Base-by-base conservation (phyloP, 2,329 filamentous ascomycete species). In the Sporothrix curviconia region DNA sequence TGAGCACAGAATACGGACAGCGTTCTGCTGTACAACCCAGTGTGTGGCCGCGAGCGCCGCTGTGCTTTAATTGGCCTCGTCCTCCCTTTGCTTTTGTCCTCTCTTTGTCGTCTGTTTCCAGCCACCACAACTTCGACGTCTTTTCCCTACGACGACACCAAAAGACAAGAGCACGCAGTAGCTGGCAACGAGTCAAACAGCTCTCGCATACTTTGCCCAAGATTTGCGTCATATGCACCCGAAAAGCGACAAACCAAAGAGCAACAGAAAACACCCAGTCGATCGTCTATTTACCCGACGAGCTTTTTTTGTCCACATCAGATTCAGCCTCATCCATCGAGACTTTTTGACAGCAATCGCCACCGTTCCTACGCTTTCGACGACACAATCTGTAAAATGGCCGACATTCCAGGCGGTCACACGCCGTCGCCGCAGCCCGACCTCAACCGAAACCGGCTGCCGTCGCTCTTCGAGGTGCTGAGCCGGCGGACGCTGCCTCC, bases 401-500 rank as follows among this genome's bases (percentile, higher is more conserved):
- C 68, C 47, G 72, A 72, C 52, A 14, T 37, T 63, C 49, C 58
- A 65, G 62, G 63, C 66, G 61, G 17, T 25, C 64, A 69, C 56
- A 74, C 74, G 57, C 76, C 79, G 51, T 82, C 82, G 44, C 80
- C 80, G 47, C 72, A 78, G 61, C 81, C 82, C 47, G 83, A 86
- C 64, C 69, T 82, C 62, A 73, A 74, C 64, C 86, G 94, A 67
- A 95, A 95, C 70, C 83, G 94, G 63, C 82, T 99, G 59, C 94
- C 94, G 47, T 96, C 91, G 1, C 83, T 99, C 53, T 96, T 95
- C 70, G 95, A 99, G 74, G 94, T 99, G 57, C 78, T 99, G 60
- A 96, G 90, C 70, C 85, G 95, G 64, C 86, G 91, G 63, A 99
- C 94, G n/a, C 80, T 95, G 19, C 90, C 95, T 50, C 94, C 94